Conservation (phyloP, 2,329 filamentous ascomycete species). For the Apiospora hydei region DNA sequence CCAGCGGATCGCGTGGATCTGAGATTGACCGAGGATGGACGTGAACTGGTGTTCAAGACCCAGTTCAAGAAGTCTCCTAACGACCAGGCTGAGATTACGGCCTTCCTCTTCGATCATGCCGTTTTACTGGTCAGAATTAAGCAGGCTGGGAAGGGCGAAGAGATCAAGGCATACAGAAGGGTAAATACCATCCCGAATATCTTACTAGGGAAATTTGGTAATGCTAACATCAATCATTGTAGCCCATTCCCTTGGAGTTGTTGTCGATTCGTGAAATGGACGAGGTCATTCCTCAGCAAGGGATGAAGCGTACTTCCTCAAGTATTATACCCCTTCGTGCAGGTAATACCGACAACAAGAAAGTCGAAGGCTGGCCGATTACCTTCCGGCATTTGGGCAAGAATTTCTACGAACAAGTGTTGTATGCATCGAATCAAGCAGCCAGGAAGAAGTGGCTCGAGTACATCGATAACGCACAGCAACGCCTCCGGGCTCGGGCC, state of each 20-base stretch:
- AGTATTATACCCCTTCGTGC: slow-evolving; percentile 71
- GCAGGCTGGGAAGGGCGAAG: slow-evolving; percentile 89
- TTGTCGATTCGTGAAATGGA: slow-evolving; percentile 97
- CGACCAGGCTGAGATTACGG: slow-evolving; percentile 88
- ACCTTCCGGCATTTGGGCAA: slow-evolving; percentile 97
- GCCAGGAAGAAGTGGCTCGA: slow-evolving; percentile 97
- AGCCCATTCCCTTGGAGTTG: slow-evolving; percentile 93
- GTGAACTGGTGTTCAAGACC: slow-evolving; percentile 93
- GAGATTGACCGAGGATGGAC: slow-evolving; percentile 90
- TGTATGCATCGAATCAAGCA: slow-evolving; percentile 86
- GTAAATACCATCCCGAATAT: slow-evolving; percentile 45
- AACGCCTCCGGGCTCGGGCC: slow-evolving; percentile 83
- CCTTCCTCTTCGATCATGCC: slow-evolving; percentile 95
- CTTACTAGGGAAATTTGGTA: neutral
- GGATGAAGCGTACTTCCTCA: slow-evolving; percentile 86
- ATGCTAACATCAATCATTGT: slow-evolving; percentile 29
- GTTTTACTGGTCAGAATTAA: slow-evolving; percentile 91
- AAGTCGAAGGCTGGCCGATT: slow-evolving; percentile 83
- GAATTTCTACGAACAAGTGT: slow-evolving; percentile 89
- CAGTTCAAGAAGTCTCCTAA: slow-evolving; percentile 91
- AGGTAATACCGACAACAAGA: slow-evolving; percentile 59
- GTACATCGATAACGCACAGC: slow-evolving; percentile 89
- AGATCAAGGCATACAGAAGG: slow-evolving; percentile 91
- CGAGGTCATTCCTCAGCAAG: slow-evolving; percentile 83
- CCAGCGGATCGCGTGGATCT: slow-evolving; percentile 91